Base-by-base conservation (phyloP, 345 rosid genomes). In the Linum usitatissimum region DNA sequence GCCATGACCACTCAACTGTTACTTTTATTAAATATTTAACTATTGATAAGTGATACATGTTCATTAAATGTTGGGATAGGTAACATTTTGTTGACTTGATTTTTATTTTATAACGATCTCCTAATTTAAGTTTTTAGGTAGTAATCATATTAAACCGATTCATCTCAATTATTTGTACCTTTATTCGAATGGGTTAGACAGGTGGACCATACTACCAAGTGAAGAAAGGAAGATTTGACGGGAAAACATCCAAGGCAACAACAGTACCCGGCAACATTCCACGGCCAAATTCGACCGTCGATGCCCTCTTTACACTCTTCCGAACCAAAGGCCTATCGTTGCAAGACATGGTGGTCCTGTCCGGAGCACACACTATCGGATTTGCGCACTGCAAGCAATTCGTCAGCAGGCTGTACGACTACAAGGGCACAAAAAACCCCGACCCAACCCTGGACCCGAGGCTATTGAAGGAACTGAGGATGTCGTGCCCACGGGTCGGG, bases 351-450 rank as follows among this genome's bases (percentile, higher is more conserved):
- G 95, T 91, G 1, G 84, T 80, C 23, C 91, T 91, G 38, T 86
- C 96, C 0, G 96, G 92, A 0, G 90, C 86, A 0, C 98, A 88
- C 73, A 88, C 97, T 0, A 86, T 91, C 30, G 97, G 97, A 3
- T 91, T 86, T 19, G 86, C 96, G 0, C 96, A 88, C 59, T 91
- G 96, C 61, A 55, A 70, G 49, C 77, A 80, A 15, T 88, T 91
- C 69, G 34, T 64, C n/a, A 55, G 53, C 61, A 72, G 98, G 8
- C 83, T 91, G 62, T 88, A 91, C 61, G 62, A 82, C 70, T 81
- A 60, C 68, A 73, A 63, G 15, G 83, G 91, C 69, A 79, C 86
- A 0, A 81, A 76, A 56, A 63, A 63, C 21, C 90, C 94, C 6
- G 90, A 91, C 68, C 83, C 91, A 15, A 20, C 59, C 18, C 63